Conservation (phyloP, 495 filamentous ascomycete genomes). For the Astrothelium macrocarpum region DNA sequence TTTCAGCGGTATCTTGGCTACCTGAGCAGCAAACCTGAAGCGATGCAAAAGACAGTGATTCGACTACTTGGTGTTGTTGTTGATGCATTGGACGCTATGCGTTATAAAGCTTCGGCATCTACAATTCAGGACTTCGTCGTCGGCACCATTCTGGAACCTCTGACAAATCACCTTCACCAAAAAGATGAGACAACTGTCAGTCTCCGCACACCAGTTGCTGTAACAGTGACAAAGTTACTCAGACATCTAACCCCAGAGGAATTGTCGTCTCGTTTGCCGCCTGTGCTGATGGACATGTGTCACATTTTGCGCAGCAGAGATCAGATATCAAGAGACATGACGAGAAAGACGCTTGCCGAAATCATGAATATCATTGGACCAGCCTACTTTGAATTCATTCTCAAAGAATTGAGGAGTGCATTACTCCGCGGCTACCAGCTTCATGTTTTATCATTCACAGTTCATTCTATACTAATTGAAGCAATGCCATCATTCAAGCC, state of each 20-base stretch:
- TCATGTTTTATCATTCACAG: conserved; percentile 88
- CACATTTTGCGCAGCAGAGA: conserved; percentile 83
- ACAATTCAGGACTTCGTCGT: conserved; percentile 16
- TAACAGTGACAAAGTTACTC: conserved; percentile 77
- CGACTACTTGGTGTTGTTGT: conserved; percentile 70
- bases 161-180: conserved; percentile 75
- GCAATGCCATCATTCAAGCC: conserved; percentile 63
- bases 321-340: conserved; percentile 81
- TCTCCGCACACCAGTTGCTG: conserved; percentile 75
- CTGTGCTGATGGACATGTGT: conserved; percentile 81
- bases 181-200: conserved; percentile 92
- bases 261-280: conserved; percentile 61
- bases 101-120: not conserved
- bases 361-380: conserved; percentile 72
- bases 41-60: conserved; percentile 76
- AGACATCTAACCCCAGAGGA: conserved; percentile 64
- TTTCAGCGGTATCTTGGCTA: conserved; percentile 72
- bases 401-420: conserved; percentile 79
- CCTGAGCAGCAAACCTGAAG: conserved; percentile 69
- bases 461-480: conserved; percentile 80
- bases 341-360: conserved; percentile 75
- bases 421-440: conserved; percentile 81
- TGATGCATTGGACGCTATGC: conserved; percentile 48
- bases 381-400: conserved; percentile 76
- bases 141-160: conserved; percentile 45